These are phyloP conservation scores for Phycomyces blakesleeanus DNA, from an alignment of 192 early-diverging fungal species.

Conservation along the genomic window DNA sequence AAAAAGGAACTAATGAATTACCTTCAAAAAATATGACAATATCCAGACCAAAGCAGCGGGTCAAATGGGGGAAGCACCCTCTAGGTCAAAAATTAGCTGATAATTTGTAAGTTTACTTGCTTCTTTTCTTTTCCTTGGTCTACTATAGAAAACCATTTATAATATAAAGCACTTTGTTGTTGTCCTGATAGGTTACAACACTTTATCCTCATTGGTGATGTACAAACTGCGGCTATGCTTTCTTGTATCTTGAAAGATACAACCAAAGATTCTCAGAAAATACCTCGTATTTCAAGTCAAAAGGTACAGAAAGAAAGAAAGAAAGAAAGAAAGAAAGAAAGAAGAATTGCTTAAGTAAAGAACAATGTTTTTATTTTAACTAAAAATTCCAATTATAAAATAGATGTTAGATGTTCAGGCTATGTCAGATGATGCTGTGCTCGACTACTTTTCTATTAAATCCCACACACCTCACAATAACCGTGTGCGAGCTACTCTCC, in stretches of 20 bases:
- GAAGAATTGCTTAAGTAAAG: too few relatives aligned
- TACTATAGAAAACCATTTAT: background rate
- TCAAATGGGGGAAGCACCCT: conserved; percentile 60
- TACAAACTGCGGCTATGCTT: conserved; percentile 63
- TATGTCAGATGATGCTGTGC: background rate
- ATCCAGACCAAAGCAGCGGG: conserved; percentile 32
- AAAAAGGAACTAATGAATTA: conserved; percentile 11
- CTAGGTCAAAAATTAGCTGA: conserved; percentile 50
- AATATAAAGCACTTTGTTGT: background rate
- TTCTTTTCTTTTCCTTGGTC: background rate
- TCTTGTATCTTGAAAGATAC: conserved; percentile 41
- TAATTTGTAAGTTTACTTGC: conserved; percentile 45
- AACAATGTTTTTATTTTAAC: too few relatives aligned
- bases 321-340: too few relatives aligned
- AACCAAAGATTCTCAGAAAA: background rate
- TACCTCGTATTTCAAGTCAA: background rate
- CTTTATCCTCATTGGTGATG: conserved; percentile 53
- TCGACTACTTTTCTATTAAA: background rate
- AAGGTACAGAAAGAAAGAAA: too few relatives aligned
- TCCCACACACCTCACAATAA: background rate
- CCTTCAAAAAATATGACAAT: conserved; percentile 3
- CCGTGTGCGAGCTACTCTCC: background rate
- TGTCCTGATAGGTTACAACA: conserved; percentile 44
- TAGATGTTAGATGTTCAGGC: background rate
- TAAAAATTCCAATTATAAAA: too few relatives aligned